phyloP scores from a whole-genome alignment of 257 asterid genomes.

The Petrea volubilis region DNA sequence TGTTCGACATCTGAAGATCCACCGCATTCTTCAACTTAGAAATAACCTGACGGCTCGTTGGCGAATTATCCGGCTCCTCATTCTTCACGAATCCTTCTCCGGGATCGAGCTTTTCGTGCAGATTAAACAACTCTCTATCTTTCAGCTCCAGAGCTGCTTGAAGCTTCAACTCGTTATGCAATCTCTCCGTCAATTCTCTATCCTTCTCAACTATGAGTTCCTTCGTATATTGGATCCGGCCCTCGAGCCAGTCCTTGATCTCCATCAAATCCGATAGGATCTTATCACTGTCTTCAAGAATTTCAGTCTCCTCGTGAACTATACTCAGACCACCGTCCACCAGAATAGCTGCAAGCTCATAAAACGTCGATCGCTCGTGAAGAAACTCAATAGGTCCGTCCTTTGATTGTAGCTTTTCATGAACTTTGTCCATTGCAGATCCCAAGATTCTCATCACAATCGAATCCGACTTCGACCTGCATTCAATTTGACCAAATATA shows the following conservation, averaged over 20 bases:
- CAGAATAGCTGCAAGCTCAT: constrained; percentile 64
- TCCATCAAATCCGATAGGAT: constrained; percentile 60
- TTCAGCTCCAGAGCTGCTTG: constrained; percentile 45
- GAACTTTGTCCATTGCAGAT: constrained; percentile 83
- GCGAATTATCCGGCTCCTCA: constrained; percentile 21
- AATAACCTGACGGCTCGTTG: constrained; percentile 23
- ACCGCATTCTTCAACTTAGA: constrained; percentile 40
- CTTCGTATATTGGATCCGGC: constrained; percentile 58
- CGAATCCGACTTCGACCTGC: constrained; percentile 57
- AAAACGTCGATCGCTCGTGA: constrained; percentile 62
- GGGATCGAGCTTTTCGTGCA: constrained; percentile 42
- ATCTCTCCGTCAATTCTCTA: constrained; percentile 48
- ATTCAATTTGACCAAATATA: constrained; percentile 54
- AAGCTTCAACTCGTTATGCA: constrained; percentile 56
- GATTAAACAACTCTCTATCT: constrained; percentile 42
- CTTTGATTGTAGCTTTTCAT: constrained; percentile 55
- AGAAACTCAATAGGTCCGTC: constrained; percentile 73
- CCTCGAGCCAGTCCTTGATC: constrained; percentile 56
- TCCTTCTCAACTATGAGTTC: constrained; percentile 56
- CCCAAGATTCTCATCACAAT: constrained; percentile 68
- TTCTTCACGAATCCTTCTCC: constrained; percentile 25
- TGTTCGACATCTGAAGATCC: constrained; percentile 54
- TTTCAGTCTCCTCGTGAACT: constrained; percentile 57
- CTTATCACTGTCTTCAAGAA: constrained; percentile 47
- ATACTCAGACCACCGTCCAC: constrained; percentile 66